phyloP scores from a whole-genome alignment of 495 filamentous ascomycete genomes.

The Penicillium dipodomyicola region DNA sequence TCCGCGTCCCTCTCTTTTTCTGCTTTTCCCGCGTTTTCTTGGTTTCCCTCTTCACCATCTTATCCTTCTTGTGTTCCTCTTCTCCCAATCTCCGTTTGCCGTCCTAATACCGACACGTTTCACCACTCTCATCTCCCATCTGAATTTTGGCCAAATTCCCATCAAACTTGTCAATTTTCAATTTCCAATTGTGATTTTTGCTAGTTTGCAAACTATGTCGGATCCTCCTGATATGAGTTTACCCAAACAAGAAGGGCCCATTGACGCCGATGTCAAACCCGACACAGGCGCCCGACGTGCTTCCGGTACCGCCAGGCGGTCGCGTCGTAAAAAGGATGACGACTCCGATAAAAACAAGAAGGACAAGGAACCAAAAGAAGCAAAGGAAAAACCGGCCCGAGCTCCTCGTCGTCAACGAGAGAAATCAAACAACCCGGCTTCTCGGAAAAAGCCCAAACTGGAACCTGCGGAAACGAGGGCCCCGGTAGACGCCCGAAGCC shows the following conservation, averaged over 20 bases:
- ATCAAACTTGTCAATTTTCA: constrained; percentile 1
- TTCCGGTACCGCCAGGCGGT: constrained; percentile 36
- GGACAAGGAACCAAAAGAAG: constrained; percentile 30
- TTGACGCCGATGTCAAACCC: constrained; percentile 16
- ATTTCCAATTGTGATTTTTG: constrained; percentile 13
- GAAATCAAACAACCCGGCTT: constrained; percentile 35
- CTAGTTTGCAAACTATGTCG: constrained; percentile 25
- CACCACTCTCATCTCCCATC: neutral
- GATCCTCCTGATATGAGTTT: constrained; percentile 18
- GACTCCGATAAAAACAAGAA: constrained; percentile 22
- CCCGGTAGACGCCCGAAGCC: constrained; percentile 5
- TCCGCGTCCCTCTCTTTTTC: constrained; percentile 15
- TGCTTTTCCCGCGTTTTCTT: neutral
- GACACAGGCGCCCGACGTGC: constrained; percentile 30
- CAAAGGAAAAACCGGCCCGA: constrained; percentile 38
- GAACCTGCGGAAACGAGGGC: constrained; percentile 29
- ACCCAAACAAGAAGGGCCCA: constrained; percentile 20
- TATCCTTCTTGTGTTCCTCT: constrained; percentile 40
- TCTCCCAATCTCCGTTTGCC: neutral
- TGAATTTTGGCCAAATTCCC: no score
- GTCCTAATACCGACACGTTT: constrained; percentile 3
- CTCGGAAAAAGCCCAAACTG: constrained; percentile 50
- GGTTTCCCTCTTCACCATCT: constrained; percentile 17
- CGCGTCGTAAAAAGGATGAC: constrained; percentile 50
- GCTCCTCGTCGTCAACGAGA: constrained; percentile 40